Evolutionary conservation across 352 stramenopile genomes (phyloP), one percentile per base, ranked within the genome.

Genomic region (Globisporangium irregulare): DNA sequence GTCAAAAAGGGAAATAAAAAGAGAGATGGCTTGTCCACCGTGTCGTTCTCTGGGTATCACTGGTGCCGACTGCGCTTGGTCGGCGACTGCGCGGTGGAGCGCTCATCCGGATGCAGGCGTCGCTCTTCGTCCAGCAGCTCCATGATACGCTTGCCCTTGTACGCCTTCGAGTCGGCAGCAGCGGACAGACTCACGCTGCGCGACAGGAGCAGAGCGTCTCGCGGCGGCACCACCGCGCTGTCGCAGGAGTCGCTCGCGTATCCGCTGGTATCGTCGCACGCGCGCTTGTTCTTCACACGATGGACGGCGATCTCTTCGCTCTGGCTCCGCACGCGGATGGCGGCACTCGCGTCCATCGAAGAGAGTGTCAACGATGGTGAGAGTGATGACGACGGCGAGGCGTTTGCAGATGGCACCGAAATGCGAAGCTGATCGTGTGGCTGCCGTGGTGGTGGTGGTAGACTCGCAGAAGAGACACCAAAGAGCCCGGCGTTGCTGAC

Each of bases 71-170:
- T 86, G 72, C 83, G 73, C 73, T 92, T 92, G 60, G 79, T 79
- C 38, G 80, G 81, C 36, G 79, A 88, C 22, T 77, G 75, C 3
- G 76, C 51, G 7, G 46, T 22, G 15, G 64, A 69, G 54, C 73
- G 74, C 66, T 91, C 81, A 34, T 89, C 77, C 2, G 84, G 81
- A 29, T 77, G 70, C n/a, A 90, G 73, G 64, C 84, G 72, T 5
- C 86, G 83, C 62, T 92, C 83, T 76, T 93, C 84, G 67, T 93
- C 82, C 64, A 90, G 82, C 22, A 94, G 69, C 59, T 94, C 79
- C 25, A 94, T 63, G 24, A 94, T 89, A 10, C 84, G 76, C 66
- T 94, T 94, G 29, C 81, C 83, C 55, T 89, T 89, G 74, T 81
- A 89, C 32, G 78, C 68, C 22, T 74, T 79, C 8, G 70, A 65